Base-by-base conservation (phyloP, 2,329 filamentous ascomycete species). In the Beauveria sp. region DNA sequence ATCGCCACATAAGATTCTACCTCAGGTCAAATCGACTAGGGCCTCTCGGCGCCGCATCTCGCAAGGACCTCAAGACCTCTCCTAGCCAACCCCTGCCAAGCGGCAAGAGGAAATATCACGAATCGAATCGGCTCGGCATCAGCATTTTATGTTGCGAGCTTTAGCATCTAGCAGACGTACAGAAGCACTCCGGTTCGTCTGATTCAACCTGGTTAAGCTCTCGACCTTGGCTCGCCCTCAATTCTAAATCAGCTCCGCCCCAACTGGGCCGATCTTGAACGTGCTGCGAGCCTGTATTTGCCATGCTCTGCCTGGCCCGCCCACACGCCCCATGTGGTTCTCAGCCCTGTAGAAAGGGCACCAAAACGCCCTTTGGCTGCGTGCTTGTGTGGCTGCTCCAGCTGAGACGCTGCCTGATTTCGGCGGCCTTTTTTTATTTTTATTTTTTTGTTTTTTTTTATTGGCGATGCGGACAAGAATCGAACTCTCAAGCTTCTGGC, bases 291-390 rank as follows among this genome's bases (percentile, higher is more conserved):
- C 56, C 48, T 59, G 55, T 30, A 28, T 43, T 43, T 2, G 22
- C 37, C 44, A 10, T 18, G 18, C 50, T 34, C 41, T 10, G 9
- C 26, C 30, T 50, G 30, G 30, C 55, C 55, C 56, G 48, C 56
- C 18, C 37, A 12, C 24, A 46, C 48, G n/a, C 56, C 46, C 56
- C 47, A 48, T 57, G 55, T 57, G 55, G 55, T 47, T 48, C 56
- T 59, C 56, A 59, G 56, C 56, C 56, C 56, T 59, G 56, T 59
- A 52, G 37, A 59, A 59, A 51, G 47, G 34, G 48, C 37, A 46
- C 47, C 46, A 41, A 52, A 46, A 51, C 22, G 18, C 22, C 22
- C 48, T 59, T 18, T 50, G 30, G 16, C 47, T 28, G 24, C 10
- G 37, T 44, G 24, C 48, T 26, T 53, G 37, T 59, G 37, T 59